Base-by-base conservation (phyloP, 768 basidiomycete species). In the Mrakia gelida region DNA sequence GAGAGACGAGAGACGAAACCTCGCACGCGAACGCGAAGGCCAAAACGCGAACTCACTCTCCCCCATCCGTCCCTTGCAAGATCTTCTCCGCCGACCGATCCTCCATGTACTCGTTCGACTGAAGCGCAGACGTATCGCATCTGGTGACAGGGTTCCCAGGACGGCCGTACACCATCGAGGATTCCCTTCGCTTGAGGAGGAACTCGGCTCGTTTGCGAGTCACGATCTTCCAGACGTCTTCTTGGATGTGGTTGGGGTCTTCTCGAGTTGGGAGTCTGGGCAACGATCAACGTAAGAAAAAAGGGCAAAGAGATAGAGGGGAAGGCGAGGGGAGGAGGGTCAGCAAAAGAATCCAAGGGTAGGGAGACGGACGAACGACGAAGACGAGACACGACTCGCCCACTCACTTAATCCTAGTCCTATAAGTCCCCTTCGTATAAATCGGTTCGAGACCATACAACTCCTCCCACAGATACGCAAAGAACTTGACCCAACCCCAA, bases 51-150 rank as follows among this genome's bases (percentile, higher is more conserved):
- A 75, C 78, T 74, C 52, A 79, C 78, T 79, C 80, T 74, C 28
- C 59, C n/a, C 73, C 78, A 18, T 75, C 78, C 23, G 73, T 10
- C 8, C 79, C 75, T n/a, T 65, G 45, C 28, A 96, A 85, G 79
- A 94, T 86, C 76, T 90, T 89, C 79, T 88, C 87, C 5, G 92
- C 89, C 80, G 91, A 88, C 34, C 94, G 90, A 83, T 99, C 97
- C 84, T 99, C 97, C 73, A 97, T 90, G 11, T 94, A 93, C 78
- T 92, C 89, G 82, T 99, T 99, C 4, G 94, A 91, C 0, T 92
- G 87, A 52, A 98, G 86, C 49, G 87, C 88, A 26, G 93, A 92
- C 4, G 91, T 95, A 70, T 91, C 88, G 84, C 91, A 91, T 21
- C 73, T 28, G 11, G 43, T 71, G 49, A 78, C 73, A 1, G 72